phyloP scores from a whole-genome alignment of 1,284 basidiomycete genomes.

The Meira miltonrushii region DNA sequence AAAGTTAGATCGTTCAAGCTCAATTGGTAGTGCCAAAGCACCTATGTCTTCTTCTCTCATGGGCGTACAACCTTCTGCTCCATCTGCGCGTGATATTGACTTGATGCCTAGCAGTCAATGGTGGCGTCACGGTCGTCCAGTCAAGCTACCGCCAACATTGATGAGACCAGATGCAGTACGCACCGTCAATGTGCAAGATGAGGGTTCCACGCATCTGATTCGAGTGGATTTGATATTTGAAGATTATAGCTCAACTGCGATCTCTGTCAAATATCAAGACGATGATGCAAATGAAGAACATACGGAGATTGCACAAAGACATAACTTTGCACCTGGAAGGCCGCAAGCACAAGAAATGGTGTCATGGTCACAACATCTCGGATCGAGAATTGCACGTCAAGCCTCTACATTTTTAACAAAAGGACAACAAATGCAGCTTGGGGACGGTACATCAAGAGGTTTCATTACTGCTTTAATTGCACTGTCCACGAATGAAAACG shows the following conservation, averaged over 20 bases:
- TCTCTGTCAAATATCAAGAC: slow-evolving; percentile 30
- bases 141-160: slow-evolving; percentile 35
- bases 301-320: slow-evolving; percentile 25
- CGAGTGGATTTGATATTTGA: slow-evolving; percentile 35
- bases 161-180: slow-evolving; percentile 26
- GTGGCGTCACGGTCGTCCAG: slow-evolving; percentile 39
- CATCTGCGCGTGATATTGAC: slow-evolving; percentile 36
- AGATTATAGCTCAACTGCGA: slow-evolving; percentile 34
- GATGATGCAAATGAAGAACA: slow-evolving; percentile 29
- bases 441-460: slow-evolving; percentile 74
- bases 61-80: slow-evolving; percentile 6
- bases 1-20: slow-evolving; percentile 14
- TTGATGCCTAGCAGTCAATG: slow-evolving; percentile 35
- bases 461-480: slow-evolving; percentile 67
- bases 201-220: not conserved
- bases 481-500: slow-evolving; percentile 57
- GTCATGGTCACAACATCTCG: slow-evolving; percentile 67
- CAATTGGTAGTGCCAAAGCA: too few species aligned
- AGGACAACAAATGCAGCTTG: slow-evolving; percentile 57
- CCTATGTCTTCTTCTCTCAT: slow-evolving; percentile 8
- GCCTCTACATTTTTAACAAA: slow-evolving; percentile 65
- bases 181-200: slow-evolving; percentile 3
- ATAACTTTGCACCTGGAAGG: slow-evolving; percentile 27
- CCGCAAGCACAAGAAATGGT: slow-evolving; percentile 62
- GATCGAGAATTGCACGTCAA: slow-evolving; percentile 65